A percentile compares a stretch with the other conserved stretches of the same genome.
Evolutionary conservation across 495 filamentous ascomycete species (phyloP).

Genomic region (Echria macrotheca): DNA sequence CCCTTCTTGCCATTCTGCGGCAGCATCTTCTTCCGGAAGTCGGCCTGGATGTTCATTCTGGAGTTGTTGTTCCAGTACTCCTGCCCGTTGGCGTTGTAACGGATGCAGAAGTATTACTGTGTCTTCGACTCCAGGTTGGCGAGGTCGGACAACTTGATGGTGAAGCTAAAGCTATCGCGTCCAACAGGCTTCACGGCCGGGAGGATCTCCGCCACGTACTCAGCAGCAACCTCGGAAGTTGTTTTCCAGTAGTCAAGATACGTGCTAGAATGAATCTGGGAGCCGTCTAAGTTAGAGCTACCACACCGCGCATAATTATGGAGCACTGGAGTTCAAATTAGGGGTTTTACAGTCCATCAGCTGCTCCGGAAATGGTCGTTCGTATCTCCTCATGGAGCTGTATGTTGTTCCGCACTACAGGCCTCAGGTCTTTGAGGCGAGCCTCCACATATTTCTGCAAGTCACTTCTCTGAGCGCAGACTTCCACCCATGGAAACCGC

Average conservation of each 20-base stretch:
- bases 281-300: too few relatives aligned
- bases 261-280: too few relatives aligned
- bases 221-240: conserved; percentile 85
- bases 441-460: too few relatives aligned
- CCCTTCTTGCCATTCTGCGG: conserved; percentile 49
- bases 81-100: conserved; percentile 76
- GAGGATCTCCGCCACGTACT: conserved; percentile 75
- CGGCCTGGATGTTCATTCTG: conserved; percentile 80
- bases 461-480: too few relatives aligned
- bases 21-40: conserved; percentile 74
- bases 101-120: conserved; percentile 84
- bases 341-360: too few relatives aligned
- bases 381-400: too few relatives aligned
- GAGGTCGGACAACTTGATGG: conserved; percentile 85
- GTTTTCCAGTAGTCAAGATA: conserved; percentile 99
- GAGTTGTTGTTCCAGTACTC: conserved; percentile 96
- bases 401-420: too few relatives aligned
- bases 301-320: too few relatives aligned
- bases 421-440: too few relatives aligned
- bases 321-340: too few relatives aligned
- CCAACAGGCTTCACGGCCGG: conserved; percentile 60
- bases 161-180: conserved; percentile 87
- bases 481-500: too few relatives aligned
- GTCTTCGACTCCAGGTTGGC: conserved; percentile 87
- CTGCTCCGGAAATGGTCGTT: too few relatives aligned